Evolutionary conservation across 83 land plant genomes (phyloP).

Genomic region (Picea abies): DNA sequence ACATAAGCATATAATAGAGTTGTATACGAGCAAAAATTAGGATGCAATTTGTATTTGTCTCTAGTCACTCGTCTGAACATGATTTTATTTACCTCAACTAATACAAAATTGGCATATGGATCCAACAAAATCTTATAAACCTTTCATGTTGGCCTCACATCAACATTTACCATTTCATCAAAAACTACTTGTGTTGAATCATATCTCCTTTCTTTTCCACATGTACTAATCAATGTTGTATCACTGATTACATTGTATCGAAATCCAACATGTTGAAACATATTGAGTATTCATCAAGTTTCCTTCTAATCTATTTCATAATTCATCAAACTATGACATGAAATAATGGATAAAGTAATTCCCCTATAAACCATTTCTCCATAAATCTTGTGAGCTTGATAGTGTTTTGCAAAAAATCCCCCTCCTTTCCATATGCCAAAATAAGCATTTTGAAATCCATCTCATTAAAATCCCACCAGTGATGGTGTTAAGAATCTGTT

Average conservation of each 20-base stretch:
- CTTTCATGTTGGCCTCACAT: constrained; percentile 70
- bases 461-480: constrained; percentile 73
- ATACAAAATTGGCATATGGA: constrained; percentile 89
- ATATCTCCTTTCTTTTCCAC: constrained; percentile 83
- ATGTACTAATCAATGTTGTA: constrained; percentile 75
- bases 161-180: constrained; percentile 87
- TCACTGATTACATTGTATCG: constrained; percentile 85
- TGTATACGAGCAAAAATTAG: constrained; percentile 67
- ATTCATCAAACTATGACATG: too few species aligned
- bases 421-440: constrained; percentile 69
- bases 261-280: constrained; percentile 79
- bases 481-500: constrained; percentile 24
- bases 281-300: constrained; percentile 5
- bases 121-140: constrained; percentile 85
- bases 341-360: too few species aligned
- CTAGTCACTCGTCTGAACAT: constrained; percentile 84
- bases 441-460: constrained; percentile 73
- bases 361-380: too few species aligned
- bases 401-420: constrained; percentile 49
- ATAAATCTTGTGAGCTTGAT: too few species aligned
- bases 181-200: constrained; percentile 86
- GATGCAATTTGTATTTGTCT: constrained; percentile 72
- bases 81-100: constrained; percentile 73
- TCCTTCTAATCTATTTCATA: too few species aligned
- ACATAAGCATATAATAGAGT: constrained; percentile 58